These are phyloP conservation scores for Ceratocystis destructans DNA, from an alignment of 2,329 filamentous ascomycete genomes.

Conservation along the genomic window DNA sequence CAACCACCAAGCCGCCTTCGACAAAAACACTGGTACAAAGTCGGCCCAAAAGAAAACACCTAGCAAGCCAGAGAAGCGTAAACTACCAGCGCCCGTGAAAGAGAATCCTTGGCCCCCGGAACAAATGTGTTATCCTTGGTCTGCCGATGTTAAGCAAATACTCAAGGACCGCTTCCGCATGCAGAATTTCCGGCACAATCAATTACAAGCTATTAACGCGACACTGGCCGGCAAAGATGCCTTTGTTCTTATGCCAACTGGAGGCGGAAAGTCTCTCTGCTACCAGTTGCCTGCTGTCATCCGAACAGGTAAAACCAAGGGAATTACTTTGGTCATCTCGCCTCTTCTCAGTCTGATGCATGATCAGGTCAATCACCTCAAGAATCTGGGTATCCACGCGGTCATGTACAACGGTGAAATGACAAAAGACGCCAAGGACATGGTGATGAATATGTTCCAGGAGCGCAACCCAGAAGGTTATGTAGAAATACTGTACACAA, in stretches of 20 bases:
- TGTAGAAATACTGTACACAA: slow-evolving; percentile 84
- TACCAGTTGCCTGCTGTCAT: slow-evolving; percentile 90
- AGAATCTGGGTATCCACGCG: slow-evolving; percentile 61
- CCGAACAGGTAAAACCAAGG: slow-evolving; percentile 62
- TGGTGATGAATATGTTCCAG: slow-evolving; percentile 52
- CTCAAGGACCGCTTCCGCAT: slow-evolving; percentile 74
- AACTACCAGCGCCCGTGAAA: slow-evolving; percentile 21
- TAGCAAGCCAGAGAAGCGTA: slow-evolving; percentile 24
- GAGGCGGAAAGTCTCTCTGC: slow-evolving; percentile 90
- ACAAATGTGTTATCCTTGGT: slow-evolving; percentile 64
- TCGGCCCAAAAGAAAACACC: slow-evolving; percentile 24
- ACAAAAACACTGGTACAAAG: slow-evolving; percentile 28
- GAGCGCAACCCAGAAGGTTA: slow-evolving; percentile 55
- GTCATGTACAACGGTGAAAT: slow-evolving; percentile 71
- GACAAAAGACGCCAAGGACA: slow-evolving; percentile 43
- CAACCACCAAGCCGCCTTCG: slow-evolving; percentile 26
- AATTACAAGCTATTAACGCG: slow-evolving; percentile 90
- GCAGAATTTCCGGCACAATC: slow-evolving; percentile 75
- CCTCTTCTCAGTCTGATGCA: slow-evolving; percentile 93
- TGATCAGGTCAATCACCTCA: slow-evolving; percentile 81
- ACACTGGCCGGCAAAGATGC: slow-evolving; percentile 77
- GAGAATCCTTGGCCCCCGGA: slow-evolving; percentile 32
- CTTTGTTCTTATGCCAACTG: slow-evolving; percentile 95
- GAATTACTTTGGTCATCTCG: slow-evolving; percentile 89
- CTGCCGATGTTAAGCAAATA: slow-evolving; percentile 65